Conservation (phyloP, 257 asterid genomes). For the Solanum appendiculatum region DNA sequence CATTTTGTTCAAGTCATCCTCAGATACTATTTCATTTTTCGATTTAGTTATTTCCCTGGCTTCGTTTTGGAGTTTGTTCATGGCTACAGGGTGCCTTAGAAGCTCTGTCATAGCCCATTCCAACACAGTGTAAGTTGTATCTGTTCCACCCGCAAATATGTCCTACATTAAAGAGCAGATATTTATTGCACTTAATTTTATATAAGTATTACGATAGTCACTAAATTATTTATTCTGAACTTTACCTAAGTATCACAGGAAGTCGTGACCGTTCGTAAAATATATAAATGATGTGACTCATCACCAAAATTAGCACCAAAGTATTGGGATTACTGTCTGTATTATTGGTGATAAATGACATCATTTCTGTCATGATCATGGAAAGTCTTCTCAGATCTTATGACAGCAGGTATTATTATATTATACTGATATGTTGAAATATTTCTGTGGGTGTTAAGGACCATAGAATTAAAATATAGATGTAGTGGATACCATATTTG, state of each 20-base stretch:
- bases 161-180: conserved; percentile 21
- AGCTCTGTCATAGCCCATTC: conserved; percentile 45
- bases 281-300: background rate
- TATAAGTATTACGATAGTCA: background rate
- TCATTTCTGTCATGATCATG: background rate
- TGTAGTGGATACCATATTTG: background rate
- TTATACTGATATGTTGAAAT: background rate
- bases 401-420: background rate
- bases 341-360: background rate
- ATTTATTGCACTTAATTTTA: background rate
- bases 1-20: conserved; percentile 33
- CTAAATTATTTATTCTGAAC: background rate
- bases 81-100: background rate
- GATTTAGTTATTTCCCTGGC: conserved; percentile 6
- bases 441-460: background rate
- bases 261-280: background rate
- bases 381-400: background rate
- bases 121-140: conserved; percentile 16
- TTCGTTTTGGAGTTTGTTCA: conserved; percentile 24
- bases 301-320: too few species aligned
- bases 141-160: conserved; percentile 42
- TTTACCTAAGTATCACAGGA: background rate
- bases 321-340: background rate
- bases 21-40: background rate
- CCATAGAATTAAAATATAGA: background rate